Percentiles rank a stretch among this genome's conserved stretches.
Conservation (phyloP, 345 rosid species). For the Eucalyptus microcorys region DNA sequence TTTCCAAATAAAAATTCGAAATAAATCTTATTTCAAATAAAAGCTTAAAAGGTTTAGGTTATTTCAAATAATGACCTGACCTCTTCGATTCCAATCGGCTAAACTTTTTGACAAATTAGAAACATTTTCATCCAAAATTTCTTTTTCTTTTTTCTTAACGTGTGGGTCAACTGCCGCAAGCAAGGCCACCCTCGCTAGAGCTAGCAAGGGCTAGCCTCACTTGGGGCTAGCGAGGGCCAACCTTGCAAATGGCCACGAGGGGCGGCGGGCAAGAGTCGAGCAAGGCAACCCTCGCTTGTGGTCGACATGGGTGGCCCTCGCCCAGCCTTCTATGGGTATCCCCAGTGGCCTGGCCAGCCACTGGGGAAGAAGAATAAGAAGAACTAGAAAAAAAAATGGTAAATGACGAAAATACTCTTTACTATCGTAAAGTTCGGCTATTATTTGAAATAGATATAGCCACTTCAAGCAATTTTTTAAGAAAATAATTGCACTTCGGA, state of each 20-base stretch:
- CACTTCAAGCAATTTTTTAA: no score
- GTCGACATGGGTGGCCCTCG: accelerated
- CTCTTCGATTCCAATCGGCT: accelerated
- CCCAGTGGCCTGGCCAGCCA: no score
- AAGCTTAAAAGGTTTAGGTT: accelerated
- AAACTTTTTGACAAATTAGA: accelerated
- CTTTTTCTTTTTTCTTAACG: accelerated
- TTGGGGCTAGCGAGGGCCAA: accelerated
- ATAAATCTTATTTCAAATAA: no score
- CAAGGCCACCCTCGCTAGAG: accelerated
- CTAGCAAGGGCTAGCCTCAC: no score
- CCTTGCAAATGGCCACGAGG: accelerated
- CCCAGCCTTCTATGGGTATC: accelerated
- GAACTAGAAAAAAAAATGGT: no score
- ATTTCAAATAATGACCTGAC: no score
- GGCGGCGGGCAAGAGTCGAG: accelerated
- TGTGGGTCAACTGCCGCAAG: accelerated
- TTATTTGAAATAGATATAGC: no score
- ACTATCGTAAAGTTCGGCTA: no score
- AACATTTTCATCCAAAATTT: no score
- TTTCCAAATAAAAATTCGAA: accelerated
- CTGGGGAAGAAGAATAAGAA: no score
- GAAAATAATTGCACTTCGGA: no score
- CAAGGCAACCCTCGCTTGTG: no score
- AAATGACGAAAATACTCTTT: accelerated